Base-by-base conservation (phyloP, 345 rosid genomes). In the Moricandia moricandioides region DNA sequence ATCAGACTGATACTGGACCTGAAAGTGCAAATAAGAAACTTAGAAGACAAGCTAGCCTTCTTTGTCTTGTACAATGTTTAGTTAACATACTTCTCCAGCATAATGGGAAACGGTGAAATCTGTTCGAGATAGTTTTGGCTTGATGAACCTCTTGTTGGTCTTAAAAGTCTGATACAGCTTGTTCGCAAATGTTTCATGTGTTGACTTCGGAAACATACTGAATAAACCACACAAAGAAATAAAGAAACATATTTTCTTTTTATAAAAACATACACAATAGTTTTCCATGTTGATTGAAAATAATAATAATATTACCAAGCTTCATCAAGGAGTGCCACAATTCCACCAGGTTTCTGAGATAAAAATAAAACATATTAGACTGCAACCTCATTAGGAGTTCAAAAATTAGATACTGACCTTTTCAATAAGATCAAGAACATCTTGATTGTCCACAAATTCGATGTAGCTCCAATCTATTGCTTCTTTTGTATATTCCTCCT, bases 151-250 rank as follows among this genome's bases (percentile, higher is more conserved):
- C 90, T 94, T 91, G 87, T 90, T 86, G 58, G 1, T 26, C 80
- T 88, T 91, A 78, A 91, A 94, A 58, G 97, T 94, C 88, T 94
- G 99, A 77, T 91, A 91, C 30, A 94, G 93, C 88, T 89, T 94
- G 72, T 91, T 90, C 0, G 97, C 72, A 81, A 94, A 94, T 56
- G 99, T 94, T 81, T 94, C 99, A 43, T 94, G 99, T 3, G 99
- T 94, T 67, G 99, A 94, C 84, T 94, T 94, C 8, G 99, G 99
- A 77, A 94, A 94, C 99, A 94, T 94, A 78, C 99, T 94, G 88
- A 67, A 85, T 0, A 75, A 75, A n/a, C 52, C 52, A 14, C 13
- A 45, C n/a, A 37, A 45, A 45, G 17, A 45, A 3, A 45, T 45
- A n/a, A n/a, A n/a, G n/a, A n/a, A n/a, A n/a, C n/a, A n/a, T n/a